Conservation (phyloP, 208 protist species). For the Acanthamoeba healyi region DNA sequence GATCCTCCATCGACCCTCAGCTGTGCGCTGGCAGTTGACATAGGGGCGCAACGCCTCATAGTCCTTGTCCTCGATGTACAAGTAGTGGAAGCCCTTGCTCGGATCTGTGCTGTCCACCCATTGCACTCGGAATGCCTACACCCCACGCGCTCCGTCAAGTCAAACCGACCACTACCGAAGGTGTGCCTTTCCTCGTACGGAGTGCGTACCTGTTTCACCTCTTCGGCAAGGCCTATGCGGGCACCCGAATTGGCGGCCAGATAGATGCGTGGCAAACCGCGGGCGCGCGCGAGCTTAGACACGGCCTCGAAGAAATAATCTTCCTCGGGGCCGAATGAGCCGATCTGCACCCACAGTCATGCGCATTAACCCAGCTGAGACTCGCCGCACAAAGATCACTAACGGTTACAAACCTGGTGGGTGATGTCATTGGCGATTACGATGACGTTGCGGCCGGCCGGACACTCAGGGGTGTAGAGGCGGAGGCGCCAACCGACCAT, state of each 20-base stretch:
- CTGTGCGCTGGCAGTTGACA: constrained; percentile 82
- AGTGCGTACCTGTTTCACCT: constrained; percentile 92
- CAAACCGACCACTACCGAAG: neutral
- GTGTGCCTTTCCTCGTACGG: too few relatives aligned
- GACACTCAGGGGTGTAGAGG: constrained; percentile 94
- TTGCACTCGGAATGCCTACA: constrained; percentile 91
- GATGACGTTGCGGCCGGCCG: constrained; percentile 92
- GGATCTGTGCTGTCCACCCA: constrained; percentile 91
- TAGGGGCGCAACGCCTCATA: constrained; percentile 87
- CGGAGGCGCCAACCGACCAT: constrained; percentile 97
- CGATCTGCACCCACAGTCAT: constrained; percentile 93
- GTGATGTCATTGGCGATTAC: constrained; percentile 99
- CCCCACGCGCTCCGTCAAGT: neutral
- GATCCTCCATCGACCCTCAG: constrained; percentile 92
- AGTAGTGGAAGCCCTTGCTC: constrained; percentile 94
- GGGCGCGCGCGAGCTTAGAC: constrained; percentile 92
- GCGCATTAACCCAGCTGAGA: too few relatives aligned
- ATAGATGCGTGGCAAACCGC: constrained; percentile 97
- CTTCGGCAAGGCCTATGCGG: constrained; percentile 95
- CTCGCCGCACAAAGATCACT: too few relatives aligned
- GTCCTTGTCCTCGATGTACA: constrained; percentile 95
- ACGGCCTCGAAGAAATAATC: constrained; percentile 95
- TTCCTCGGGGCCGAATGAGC: constrained; percentile 97
- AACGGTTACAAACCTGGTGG: constrained; percentile 85
- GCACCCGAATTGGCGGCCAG: constrained; percentile 98